These are phyloP conservation scores for Fusarium proliferatum DNA, from an alignment of 2,329 filamentous ascomycete genomes.

Conservation along the genomic window DNA sequence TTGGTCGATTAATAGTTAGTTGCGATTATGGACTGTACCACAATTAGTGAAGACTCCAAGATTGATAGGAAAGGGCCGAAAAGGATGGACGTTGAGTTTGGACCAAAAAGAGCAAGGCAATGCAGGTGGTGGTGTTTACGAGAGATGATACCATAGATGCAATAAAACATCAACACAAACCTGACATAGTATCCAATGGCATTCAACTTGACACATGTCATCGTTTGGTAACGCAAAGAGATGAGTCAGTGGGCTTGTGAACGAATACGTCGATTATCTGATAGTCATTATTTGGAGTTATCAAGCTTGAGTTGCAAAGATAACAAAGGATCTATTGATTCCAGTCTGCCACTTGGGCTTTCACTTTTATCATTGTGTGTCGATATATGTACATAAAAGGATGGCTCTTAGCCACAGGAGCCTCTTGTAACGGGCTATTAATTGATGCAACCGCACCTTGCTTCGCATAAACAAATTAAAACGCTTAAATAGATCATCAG, in stretches of 20 bases:
- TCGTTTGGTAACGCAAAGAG: neutral
- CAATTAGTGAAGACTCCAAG: constrained; percentile 15
- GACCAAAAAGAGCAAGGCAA: constrained; percentile 5
- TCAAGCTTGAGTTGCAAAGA: neutral
- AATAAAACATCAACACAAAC: constrained; percentile 34
- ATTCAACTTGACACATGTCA: neutral
- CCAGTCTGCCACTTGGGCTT: constrained; percentile 29
- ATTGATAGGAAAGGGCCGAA: constrained; percentile 19
- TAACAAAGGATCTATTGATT: constrained; percentile 26
- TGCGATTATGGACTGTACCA: constrained; percentile 31
- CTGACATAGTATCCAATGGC: neutral
- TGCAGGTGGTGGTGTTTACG: constrained; percentile 40
- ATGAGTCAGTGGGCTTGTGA: neutral
- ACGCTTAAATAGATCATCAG: constrained; percentile 39
- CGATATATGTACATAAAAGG: constrained; percentile 11
- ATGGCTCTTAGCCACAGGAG: constrained; percentile 16
- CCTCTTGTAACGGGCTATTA: constrained; percentile 28
- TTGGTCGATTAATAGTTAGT: constrained; percentile 30
- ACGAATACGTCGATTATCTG: neutral
- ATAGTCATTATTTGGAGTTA: neutral
- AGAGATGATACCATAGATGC: constrained; percentile 47
- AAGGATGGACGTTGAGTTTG: constrained; percentile 21
- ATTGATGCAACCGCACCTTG: constrained; percentile 24
- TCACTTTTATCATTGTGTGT: constrained; percentile 28
- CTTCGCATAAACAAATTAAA: constrained; percentile 33